phyloP scores from a whole-genome alignment of 2,329 filamentous ascomycete species.

The Sporothrix phasma region DNA sequence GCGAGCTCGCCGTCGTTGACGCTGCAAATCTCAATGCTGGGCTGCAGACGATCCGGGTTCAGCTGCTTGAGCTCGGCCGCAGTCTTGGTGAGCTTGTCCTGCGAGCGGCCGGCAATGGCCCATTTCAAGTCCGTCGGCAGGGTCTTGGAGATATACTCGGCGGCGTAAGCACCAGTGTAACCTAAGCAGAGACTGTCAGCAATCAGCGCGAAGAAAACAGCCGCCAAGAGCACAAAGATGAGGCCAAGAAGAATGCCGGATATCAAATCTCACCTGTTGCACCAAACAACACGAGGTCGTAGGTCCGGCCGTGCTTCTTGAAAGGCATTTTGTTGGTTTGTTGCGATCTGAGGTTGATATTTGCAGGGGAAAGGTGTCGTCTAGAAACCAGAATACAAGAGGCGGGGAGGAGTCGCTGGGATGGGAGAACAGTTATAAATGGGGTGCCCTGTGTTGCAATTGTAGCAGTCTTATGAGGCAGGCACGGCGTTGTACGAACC shows the following conservation, averaged over 20 bases:
- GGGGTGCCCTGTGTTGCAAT: not conserved
- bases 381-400: not conserved
- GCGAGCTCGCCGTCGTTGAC: slow-evolving; percentile 37
- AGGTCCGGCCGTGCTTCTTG: slow-evolving; percentile 39
- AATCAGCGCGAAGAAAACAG: not conserved
- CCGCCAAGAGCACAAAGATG: not conserved
- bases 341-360: not conserved
- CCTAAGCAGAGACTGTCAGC: slow-evolving; percentile 37
- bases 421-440: not conserved
- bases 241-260: not conserved
- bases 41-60: slow-evolving; percentile 59
- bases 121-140: slow-evolving; percentile 72
- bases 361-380: not conserved
- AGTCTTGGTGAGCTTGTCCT: slow-evolving; percentile 60
- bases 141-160: slow-evolving; percentile 61
- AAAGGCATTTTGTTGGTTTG: slow-evolving; percentile 14
- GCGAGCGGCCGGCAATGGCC: slow-evolving; percentile 79
- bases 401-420: not conserved
- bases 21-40: slow-evolving; percentile 48
- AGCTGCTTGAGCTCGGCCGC: slow-evolving; percentile 55
- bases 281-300: slow-evolving; percentile 49
- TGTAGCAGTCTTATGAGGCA: not conserved
- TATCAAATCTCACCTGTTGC: slow-evolving; percentile 40
- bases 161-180: slow-evolving; percentile 71
- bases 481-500: not conserved